Base-by-base conservation (phyloP, 1,284 basidiomycete genomes). In the Puccinia polysora region DNA sequence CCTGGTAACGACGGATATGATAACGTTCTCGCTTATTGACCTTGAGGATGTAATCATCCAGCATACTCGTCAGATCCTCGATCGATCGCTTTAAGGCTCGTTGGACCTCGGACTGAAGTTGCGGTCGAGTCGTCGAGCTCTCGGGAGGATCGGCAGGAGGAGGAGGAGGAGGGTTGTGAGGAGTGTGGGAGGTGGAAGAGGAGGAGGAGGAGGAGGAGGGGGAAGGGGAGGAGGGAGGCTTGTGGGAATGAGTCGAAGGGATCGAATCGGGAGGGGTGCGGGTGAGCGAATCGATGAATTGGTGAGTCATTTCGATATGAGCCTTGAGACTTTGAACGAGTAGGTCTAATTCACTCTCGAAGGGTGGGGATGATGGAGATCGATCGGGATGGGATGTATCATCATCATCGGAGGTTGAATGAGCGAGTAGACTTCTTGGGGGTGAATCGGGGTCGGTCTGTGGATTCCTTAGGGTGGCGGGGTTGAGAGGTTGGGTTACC, bases 21-120 rank as follows among this genome's bases (percentile, higher is more conserved):
- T 88, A 97, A 53, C 85, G 84, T 77, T 97, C 94, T n/a, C 95
- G 84, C 65, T 89, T 87, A 58, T 83, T 83, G 0, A 85, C 83
- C 86, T 94, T 92, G 43, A 83, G 80, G 4, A 87, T 81, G 77
- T 90, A 92, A 73, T 89, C 87, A 56, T 82, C 82, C 20, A 91
- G 80, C 78, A 90, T 84, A 1, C 80, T 80, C 62, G 85, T 84
- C 1, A 88, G 84, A 0, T 84, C 82, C 0, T 80, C 74, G 15
- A 93, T 81, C 0, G 88, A 87, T 23, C 88, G 85, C 32, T 84
- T 82, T 1, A 94, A 78, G 0, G 88, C 88, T 2, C 81, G 80
- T 76, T 83, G 84, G 73, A 85, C 80, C 75, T 87, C 86, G 47
- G 78, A 78, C 43, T 82, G 80, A 4, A 81, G 81, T 14, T 80